phyloP scores from a whole-genome alignment of 495 filamentous ascomycete species.

The Penicillium taxi region DNA sequence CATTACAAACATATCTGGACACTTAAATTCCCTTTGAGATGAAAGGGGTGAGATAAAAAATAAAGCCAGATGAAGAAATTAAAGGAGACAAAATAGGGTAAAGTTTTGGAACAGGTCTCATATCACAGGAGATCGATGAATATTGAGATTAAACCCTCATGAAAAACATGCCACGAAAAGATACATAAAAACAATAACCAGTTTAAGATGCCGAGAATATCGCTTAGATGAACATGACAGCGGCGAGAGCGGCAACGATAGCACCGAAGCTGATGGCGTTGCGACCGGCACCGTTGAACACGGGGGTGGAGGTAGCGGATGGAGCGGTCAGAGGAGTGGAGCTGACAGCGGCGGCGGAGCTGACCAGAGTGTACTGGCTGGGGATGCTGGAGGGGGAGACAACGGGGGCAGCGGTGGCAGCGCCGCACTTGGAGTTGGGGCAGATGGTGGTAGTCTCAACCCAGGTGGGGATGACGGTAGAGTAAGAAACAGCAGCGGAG shows the following conservation, averaged over 20 bases:
- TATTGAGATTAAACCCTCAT: constrained; percentile 11
- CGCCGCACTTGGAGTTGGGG: constrained; percentile 13
- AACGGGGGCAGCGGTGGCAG: constrained; percentile 7
- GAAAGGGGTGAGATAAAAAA: constrained; percentile 12
- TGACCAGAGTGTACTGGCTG: constrained; percentile 1
- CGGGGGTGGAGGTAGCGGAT: constrained; percentile 22
- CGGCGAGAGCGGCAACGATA: constrained; percentile 35
- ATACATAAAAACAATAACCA: background rate
- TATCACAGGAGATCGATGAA: constrained; percentile 5
- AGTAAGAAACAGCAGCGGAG: constrained; percentile 10
- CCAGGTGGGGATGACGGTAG: background rate
- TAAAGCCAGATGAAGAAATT: constrained; percentile 11
- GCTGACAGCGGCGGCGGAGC: constrained; percentile 8
- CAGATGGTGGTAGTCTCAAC: constrained; percentile 20
- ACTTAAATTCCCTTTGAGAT: constrained; percentile 13
- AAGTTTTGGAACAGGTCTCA: constrained; percentile 5
- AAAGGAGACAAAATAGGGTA: constrained; percentile 4
- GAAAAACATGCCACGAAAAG: constrained; percentile 3
- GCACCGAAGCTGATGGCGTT: constrained; percentile 40
- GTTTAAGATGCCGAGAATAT: background rate
- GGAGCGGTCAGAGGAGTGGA: constrained; percentile 20
- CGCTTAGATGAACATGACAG: constrained; percentile 37
- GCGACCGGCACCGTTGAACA: constrained; percentile 42
- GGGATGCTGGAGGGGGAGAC: constrained; percentile 12
- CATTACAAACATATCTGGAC: constrained; percentile 16